These are phyloP conservation scores for Blastomyces emzantsi DNA, from an alignment of 2,329 filamentous ascomycete species.

Conservation along the genomic window DNA sequence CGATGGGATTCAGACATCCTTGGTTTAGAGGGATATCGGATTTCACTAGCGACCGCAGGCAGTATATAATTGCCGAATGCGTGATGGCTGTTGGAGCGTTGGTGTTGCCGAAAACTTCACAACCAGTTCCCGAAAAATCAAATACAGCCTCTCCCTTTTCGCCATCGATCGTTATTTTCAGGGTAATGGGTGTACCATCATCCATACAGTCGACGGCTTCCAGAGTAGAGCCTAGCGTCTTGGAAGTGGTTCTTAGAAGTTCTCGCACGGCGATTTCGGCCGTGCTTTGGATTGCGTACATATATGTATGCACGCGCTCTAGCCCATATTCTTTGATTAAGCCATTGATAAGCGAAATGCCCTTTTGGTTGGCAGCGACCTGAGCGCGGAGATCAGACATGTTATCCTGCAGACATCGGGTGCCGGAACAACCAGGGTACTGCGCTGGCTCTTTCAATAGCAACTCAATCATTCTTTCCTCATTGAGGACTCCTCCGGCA, in stretches of 20 bases:
- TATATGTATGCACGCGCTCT: conserved; percentile 70
- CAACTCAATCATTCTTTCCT: conserved; percentile 62
- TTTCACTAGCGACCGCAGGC: conserved; percentile 67
- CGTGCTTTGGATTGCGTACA: conserved; percentile 73
- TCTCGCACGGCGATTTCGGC: conserved; percentile 67
- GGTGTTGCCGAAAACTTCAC: conserved; percentile 69
- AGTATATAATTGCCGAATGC: conserved; percentile 79
- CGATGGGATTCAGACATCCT: conserved; percentile 69
- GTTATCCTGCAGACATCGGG: conserved; percentile 71
- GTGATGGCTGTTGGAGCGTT: conserved; percentile 77
- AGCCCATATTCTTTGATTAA: conserved; percentile 72
- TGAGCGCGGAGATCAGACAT: conserved; percentile 81
- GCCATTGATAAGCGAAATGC: conserved; percentile 65
- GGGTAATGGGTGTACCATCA: conserved; percentile 67
- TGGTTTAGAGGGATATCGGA: conserved; percentile 82
- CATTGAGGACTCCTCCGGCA: conserved; percentile 67
- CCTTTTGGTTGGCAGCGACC: conserved; percentile 77
- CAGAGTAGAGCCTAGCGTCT: conserved; percentile 60
- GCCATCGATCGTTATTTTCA: conserved; percentile 66
- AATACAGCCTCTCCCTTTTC: conserved; percentile 68
- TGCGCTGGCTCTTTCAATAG: conserved; percentile 65
- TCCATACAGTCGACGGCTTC: conserved; percentile 77
- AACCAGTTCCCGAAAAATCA: conserved; percentile 68
- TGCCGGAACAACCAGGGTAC: conserved; percentile 67
- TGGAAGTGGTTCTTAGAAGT: conserved; percentile 62